Evolutionary conservation across 805 yeast genomes (phyloP), one percentile per base, ranked within the genome.

Genomic region (Alloascoidea hylecoeti): DNA sequence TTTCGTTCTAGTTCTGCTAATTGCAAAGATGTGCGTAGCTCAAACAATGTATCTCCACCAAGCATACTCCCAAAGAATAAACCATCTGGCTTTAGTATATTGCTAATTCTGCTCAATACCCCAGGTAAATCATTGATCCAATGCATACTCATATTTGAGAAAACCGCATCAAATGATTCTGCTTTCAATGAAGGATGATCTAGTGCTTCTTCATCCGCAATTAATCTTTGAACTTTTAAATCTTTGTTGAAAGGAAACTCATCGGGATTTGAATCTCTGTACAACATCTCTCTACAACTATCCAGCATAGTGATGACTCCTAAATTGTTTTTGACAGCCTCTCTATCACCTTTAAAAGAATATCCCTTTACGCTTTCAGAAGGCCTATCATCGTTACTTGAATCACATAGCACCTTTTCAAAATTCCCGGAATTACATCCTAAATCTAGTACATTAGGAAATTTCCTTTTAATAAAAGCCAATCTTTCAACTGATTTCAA

Each of bases 61-160:
- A 81, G 70, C 67, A 84, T 69, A 16, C 85, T 70, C 2, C 82
- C 94, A 65, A 84, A 66, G 46, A 84, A 80, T 49, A 86, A 62
- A 2, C 94, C 89, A 53, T 84, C 94, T 2, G 89, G 89, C 42
- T 71, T 72, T 28, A 84, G 60, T 17, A 80, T 64, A 3, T 57
- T 50, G 50, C 75, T 71, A 46, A 83, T 66, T 42, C 70, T 65
- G 14, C 56, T 53, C 38, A 83, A 64, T 2, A 73, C 70, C 1
- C 65, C 61, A 0, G 94, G 94, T n/a, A 84, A 64, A 47, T 84
- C 88, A 49, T 84, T 84, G 41, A 81, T 74, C 95, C 95, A 84
- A 54, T 84, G 94, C 51, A 84, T 51, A 16, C 82, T 68, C 45
- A 82, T 54, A 51, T 80, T 82, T 2, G 86, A 76, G 2, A 84